A percentile compares a stretch with the other conserved stretches of the same genome.
phyloP scores from a whole-genome alignment of 345 rosid species.

The Eucalyptus marginata region DNA sequence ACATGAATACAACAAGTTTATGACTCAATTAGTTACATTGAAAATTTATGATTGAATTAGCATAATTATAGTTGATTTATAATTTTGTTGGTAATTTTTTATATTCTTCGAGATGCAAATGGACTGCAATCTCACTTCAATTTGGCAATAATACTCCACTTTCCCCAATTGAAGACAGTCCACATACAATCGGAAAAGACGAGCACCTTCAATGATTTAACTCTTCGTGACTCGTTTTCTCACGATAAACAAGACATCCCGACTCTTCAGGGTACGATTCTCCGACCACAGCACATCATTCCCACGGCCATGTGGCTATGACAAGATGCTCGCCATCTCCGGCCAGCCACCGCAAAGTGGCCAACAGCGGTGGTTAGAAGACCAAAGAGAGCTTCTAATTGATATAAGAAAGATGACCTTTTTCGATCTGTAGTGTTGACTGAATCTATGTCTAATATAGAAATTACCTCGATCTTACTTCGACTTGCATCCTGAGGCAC shows the following conservation, averaged over 20 bases:
- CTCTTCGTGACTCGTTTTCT: background rate
- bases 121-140: background rate
- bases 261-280: background rate
- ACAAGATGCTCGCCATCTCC: background rate
- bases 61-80: too few relatives aligned
- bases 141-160: background rate
- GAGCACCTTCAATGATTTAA: background rate
- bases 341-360: background rate
- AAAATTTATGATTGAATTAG: fast-evolving
- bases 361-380: background rate
- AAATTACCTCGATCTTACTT: background rate
- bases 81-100: too few relatives aligned
- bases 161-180: background rate
- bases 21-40: too few relatives aligned
- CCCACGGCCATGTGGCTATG: background rate
- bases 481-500: background rate
- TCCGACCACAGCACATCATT: background rate
- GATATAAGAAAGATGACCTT: too few relatives aligned
- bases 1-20: fast-evolving
- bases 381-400: background rate
- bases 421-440: background rate
- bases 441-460: background rate
- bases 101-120: background rate
- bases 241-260: background rate
- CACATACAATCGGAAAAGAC: background rate